phyloP scores from a whole-genome alignment of 352 stramenopile species.

The Globisporangium abappressorium region DNA sequence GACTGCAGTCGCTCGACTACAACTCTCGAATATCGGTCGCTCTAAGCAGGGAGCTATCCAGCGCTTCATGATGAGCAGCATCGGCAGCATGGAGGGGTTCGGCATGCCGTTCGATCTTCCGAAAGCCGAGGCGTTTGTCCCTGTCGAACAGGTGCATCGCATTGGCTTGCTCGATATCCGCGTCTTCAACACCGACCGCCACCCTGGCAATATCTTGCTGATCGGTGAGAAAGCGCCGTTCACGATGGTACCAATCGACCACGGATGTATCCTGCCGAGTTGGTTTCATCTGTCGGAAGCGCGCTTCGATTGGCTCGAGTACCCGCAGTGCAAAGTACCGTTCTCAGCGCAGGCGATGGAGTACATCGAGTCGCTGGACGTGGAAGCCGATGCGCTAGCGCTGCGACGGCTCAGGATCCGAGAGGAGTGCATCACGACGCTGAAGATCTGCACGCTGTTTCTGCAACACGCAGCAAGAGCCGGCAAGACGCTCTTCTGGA shows the following conservation, averaged over 20 bases:
- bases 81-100: slow-evolving; percentile 79
- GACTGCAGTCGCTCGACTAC: slow-evolving; percentile 64
- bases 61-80: slow-evolving; percentile 74
- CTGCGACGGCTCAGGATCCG: slow-evolving; percentile 60
- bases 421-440: slow-evolving; percentile 68
- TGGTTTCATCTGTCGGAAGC: slow-evolving; percentile 80
- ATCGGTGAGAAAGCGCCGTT: slow-evolving; percentile 75
- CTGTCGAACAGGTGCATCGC: slow-evolving; percentile 75
- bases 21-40: slow-evolving; percentile 38
- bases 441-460: slow-evolving; percentile 77
- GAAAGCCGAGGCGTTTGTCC: slow-evolving; percentile 59
- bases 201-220: slow-evolving; percentile 78
- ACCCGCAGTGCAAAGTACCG: slow-evolving; percentile 59
- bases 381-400: slow-evolving; percentile 39
- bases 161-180: slow-evolving; percentile 82
- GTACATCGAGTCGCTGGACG: slow-evolving; percentile 57
- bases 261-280: slow-evolving; percentile 75
- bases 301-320: slow-evolving; percentile 81
- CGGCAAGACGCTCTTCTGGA: slow-evolving; percentile 59
- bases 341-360: slow-evolving; percentile 43
- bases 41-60: slow-evolving; percentile 75
- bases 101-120: slow-evolving; percentile 69
- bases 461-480: slow-evolving; percentile 50
- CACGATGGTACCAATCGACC: slow-evolving; percentile 76
- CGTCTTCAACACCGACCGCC: slow-evolving; percentile 85